These are phyloP conservation scores for Crassisporium funariophilum DNA, from an alignment of 768 basidiomycete genomes.

Conservation along the genomic window DNA sequence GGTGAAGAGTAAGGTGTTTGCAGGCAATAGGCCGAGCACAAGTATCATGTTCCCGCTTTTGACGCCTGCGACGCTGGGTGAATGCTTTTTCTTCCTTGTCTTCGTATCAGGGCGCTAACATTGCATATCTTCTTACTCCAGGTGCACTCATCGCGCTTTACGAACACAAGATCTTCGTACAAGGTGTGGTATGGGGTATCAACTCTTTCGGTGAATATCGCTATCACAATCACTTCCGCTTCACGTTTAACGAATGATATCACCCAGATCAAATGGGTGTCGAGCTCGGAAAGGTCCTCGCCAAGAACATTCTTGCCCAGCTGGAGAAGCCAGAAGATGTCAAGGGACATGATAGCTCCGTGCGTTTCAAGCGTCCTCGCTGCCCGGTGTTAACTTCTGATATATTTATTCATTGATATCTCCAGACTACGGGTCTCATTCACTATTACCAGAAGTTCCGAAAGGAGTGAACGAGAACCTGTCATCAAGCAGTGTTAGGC, in stretches of 20 bases:
- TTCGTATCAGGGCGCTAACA: background rate
- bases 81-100: constrained; percentile 22
- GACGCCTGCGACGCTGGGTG: constrained; percentile 86
- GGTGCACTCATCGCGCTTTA: constrained; percentile 87
- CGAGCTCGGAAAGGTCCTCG: constrained; percentile 95
- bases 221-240: background rate
- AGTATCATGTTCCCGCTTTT: constrained; percentile 93
- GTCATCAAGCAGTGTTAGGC: background rate
- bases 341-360: constrained; percentile 86
- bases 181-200: constrained; percentile 97
- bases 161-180: constrained; percentile 99
- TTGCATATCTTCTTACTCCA: constrained; percentile 17
- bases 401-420: background rate
- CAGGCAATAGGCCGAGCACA: constrained; percentile 96
- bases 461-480: constrained; percentile 52
- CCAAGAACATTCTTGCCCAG: constrained; percentile 93
- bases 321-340: constrained; percentile 80
- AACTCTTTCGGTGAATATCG: constrained; percentile 88
- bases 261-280: constrained; percentile 97
- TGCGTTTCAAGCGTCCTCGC: constrained; percentile 29
- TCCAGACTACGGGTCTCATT: constrained; percentile 91
- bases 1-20: constrained; percentile 97
- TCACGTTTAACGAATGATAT: background rate
- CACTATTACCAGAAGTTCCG: constrained; percentile 94
- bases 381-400: constrained; percentile 28